Conservation (phyloP, 139 green algal genomes). For the Gonium pectorale region DNA sequence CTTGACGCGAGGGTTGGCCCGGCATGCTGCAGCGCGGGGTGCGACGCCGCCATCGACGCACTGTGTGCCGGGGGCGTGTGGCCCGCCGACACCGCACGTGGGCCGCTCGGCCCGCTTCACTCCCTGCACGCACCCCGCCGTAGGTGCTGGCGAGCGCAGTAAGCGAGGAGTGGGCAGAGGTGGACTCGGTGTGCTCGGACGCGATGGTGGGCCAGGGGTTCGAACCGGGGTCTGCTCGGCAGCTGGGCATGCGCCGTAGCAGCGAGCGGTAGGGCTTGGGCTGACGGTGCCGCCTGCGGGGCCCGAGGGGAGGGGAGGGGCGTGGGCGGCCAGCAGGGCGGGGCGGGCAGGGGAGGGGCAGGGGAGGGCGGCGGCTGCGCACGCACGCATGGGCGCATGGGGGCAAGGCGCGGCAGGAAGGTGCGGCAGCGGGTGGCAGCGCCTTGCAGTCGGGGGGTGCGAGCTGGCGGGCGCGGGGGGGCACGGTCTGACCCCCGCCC, state of each 20-base stretch:
- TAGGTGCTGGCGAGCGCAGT: background rate
- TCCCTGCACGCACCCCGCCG: background rate
- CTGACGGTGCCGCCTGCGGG: constrained; percentile 4
- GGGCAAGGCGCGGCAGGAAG: background rate
- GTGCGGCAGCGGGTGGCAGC: background rate
- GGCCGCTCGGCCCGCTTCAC: background rate
- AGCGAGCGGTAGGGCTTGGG: constrained; percentile 12
- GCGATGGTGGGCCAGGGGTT: constrained; percentile 21
- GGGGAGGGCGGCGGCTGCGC: background rate
- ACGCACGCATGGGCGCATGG: background rate
- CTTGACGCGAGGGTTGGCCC: too few species aligned
- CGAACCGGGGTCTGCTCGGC: background rate
- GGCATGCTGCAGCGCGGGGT: too few species aligned
- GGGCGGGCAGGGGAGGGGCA: background rate
- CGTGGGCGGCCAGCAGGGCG: background rate
- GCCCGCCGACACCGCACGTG: background rate
- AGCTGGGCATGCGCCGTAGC: background rate
- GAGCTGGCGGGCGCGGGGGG: too few species aligned
- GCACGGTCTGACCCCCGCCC: too few species aligned
- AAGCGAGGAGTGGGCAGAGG: background rate
- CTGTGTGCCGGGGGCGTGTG: background rate
- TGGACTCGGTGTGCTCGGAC: constrained; percentile 15
- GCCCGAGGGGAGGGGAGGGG: background rate
- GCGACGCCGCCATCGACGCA: too few species aligned
- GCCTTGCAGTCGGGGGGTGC: background rate